Base-by-base conservation (phyloP, 345 rosid species). In the Cardamine chenopodiifolia region DNA sequence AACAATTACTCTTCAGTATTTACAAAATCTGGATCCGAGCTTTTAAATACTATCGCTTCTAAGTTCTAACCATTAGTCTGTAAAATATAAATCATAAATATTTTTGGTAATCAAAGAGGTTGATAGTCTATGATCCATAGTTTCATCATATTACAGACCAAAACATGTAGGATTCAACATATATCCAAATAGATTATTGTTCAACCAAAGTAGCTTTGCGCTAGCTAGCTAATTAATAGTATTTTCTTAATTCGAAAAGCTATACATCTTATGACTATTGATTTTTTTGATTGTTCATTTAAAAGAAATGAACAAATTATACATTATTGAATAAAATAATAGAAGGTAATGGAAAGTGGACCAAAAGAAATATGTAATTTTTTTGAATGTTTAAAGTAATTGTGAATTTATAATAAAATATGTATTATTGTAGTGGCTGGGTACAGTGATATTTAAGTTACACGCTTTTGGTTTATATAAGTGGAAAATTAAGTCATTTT, bases 381-480 rank as follows among this genome's bases (percentile, higher is more conserved):
- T 45, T 15, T 7, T 11, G 25, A 71, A 32, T 47, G 49, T 59
- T 58, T 58, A 23, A 32, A 34, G 48, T 22, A 32, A 6, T 12
- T 6, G 20, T 42, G 49, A 60, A 70, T 47, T 26, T 34, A 17
- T 23, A 34, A 26, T 62, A 60, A 25, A 62, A 29, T 39, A 60
- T 23, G 26, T 5, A 34, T 48, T 60, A 52, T 12, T 6, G 55
- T 50, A 28, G 54, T 53, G 34, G 55, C 31, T 62, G 9, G 32
- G 54, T 52, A 39, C 40, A 62, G 11, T 25, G 20, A 26, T 28
- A 62, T 7, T 18, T 8, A 48, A 23, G 49, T 48, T 40, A 12
- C 68, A 61, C 62, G 76, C 52, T 62, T 53, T 62, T 32, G 23
- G 70, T 62, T 39, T 29, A 57, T 62, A 20, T 9, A 62, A 63